Conservation (phyloP, 2,329 filamentous ascomycete genomes). For the Hypoxylon sp. region DNA sequence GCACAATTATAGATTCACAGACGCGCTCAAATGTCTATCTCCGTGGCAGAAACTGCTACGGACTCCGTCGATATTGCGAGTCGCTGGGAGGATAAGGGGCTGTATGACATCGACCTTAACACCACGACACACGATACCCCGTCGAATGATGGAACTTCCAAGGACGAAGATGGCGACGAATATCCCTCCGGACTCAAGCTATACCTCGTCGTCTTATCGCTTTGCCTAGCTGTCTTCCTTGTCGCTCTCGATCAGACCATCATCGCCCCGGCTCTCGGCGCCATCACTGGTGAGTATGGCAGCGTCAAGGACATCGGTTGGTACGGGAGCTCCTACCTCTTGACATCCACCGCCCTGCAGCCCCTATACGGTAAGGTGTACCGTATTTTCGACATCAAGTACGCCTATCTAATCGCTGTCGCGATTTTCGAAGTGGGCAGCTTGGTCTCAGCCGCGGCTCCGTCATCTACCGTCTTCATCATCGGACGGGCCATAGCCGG, state of each 20-base stretch:
- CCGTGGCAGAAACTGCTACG: slow-evolving; percentile 11
- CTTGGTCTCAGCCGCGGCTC: slow-evolving; percentile 56
- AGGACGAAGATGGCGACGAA: slow-evolving; percentile 25
- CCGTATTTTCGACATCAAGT: slow-evolving; percentile 52
- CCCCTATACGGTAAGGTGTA: slow-evolving; percentile 54
- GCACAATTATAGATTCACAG: not conserved
- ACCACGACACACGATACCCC: slow-evolving; percentile 1
- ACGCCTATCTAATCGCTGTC: slow-evolving; percentile 51
- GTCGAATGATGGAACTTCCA: not conserved
- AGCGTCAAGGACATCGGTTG: slow-evolving; percentile 52
- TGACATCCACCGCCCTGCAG: slow-evolving; percentile 45
- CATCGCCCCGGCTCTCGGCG: slow-evolving; percentile 46
- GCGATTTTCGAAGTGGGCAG: slow-evolving; percentile 55
- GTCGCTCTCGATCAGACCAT: slow-evolving; percentile 48
- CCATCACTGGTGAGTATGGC: slow-evolving; percentile 51
- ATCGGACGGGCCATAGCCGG: slow-evolving; percentile 58
- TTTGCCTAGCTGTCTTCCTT: slow-evolving; percentile 45
- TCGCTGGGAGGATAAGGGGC: slow-evolving; percentile 31
- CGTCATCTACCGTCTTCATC: slow-evolving; percentile 56
- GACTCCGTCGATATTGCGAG: slow-evolving; percentile 29
- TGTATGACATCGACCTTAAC: slow-evolving; percentile 31
- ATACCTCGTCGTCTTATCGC: slow-evolving; percentile 41
- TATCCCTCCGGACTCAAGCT: slow-evolving; percentile 44
- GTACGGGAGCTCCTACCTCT: slow-evolving; percentile 51
- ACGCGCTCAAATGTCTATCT: slow-evolving; percentile 22